A percentile compares a stretch with the other conserved stretches of the same genome.
Conservation (phyloP, 2,329 filamentous ascomycete species). For the Colletotrichum agaves region DNA sequence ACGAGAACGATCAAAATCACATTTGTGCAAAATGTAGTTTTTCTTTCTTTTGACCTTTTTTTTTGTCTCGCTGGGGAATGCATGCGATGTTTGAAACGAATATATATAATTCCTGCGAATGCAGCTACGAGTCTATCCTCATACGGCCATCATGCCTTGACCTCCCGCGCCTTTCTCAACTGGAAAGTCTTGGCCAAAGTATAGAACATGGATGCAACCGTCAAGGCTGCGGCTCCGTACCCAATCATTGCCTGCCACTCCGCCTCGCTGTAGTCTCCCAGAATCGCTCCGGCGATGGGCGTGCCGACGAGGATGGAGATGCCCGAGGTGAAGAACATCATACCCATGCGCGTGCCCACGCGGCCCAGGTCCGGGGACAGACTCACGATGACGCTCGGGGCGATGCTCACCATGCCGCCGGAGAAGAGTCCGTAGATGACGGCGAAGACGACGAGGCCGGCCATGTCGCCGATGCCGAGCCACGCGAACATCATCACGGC, state of each 20-base stretch:
- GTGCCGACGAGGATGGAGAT: conserved; percentile 61
- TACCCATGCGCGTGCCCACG: conserved; percentile 51
- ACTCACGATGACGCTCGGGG: conserved; percentile 52
- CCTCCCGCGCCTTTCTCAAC: conserved; percentile 10
- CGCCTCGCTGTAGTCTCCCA: conserved; percentile 24
- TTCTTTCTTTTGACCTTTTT: neutral
- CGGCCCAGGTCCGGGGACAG: conserved; percentile 50
- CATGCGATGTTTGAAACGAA: too few species aligned
- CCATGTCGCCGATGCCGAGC: conserved; percentile 49
- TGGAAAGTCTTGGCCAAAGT: conserved; percentile 33
- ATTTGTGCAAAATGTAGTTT: neutral
- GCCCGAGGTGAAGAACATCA: conserved; percentile 45
- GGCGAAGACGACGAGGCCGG: conserved; percentile 52
- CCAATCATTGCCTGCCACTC: conserved; percentile 36
- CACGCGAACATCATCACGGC: conserved; percentile 52
- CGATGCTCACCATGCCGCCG: conserved; percentile 55
- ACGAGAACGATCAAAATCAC: too few species aligned
- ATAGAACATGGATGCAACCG: conserved; percentile 20
- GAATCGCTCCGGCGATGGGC: conserved; percentile 54
- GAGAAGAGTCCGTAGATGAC: conserved; percentile 59
- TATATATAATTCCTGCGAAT: too few species aligned
- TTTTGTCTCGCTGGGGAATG: neutral
- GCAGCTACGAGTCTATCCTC: too few species aligned
- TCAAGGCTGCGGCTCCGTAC: conserved; percentile 33
- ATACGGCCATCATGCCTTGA: neutral